Evolutionary conservation across 257 asterid genomes (phyloP).

Genomic region (Echites panduratus): DNA sequence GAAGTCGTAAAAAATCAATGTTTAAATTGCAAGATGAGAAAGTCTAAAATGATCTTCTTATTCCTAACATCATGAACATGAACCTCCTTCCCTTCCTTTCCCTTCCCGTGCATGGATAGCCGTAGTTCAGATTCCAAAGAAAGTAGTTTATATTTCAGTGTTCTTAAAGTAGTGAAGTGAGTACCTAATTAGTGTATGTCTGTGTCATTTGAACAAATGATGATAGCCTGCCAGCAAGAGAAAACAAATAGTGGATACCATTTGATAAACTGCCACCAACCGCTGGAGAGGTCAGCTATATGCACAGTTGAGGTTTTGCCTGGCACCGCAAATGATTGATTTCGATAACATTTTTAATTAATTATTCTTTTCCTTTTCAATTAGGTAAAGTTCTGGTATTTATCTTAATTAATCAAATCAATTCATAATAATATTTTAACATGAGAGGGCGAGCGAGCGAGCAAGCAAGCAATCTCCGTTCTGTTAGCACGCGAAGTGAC

Average conservation of each 20-base stretch:
- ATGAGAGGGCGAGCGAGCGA: background rate
- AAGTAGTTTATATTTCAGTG: background rate
- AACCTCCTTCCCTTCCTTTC: too few relatives aligned
- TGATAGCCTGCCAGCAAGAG: background rate
- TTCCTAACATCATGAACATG: too few relatives aligned
- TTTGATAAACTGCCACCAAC: slow-evolving; percentile 10
- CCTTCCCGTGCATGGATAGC: too few relatives aligned
- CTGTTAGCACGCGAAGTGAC: slow-evolving; percentile 20
- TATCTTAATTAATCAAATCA: background rate
- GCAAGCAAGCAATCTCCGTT: background rate
- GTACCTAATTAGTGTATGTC: background rate
- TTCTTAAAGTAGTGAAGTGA: too few relatives aligned
- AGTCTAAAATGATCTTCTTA: too few relatives aligned
- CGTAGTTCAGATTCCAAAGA: too few relatives aligned
- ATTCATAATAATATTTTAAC: background rate
- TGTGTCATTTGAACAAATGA: slow-evolving; percentile 1
- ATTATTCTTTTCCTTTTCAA: background rate
- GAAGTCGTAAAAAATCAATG: too few relatives aligned
- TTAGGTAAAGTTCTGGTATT: background rate
- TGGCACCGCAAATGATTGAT: slow-evolving; percentile 1
- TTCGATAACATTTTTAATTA: background rate
- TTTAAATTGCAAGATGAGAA: too few relatives aligned
- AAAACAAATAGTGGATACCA: background rate
- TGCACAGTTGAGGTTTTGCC: background rate
- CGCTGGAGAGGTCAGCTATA: background rate